Evolutionary conservation across 169 alveolate genomes (phyloP).

Genomic region (Plasmodium billcollinsi): DNA sequence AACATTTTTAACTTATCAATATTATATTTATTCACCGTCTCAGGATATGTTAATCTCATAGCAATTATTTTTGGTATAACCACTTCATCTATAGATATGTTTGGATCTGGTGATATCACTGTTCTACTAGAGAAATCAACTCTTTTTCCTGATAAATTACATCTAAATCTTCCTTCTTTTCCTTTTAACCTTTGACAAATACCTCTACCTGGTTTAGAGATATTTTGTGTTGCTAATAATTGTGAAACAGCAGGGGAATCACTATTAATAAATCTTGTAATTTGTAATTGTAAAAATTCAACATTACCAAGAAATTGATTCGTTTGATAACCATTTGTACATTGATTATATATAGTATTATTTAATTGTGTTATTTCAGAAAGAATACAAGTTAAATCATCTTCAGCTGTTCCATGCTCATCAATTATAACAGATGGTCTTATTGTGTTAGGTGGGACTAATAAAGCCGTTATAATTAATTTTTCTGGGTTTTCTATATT

Average conservation of each 20-base stretch:
- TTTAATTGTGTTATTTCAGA: conserved; percentile 92
- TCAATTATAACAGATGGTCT: conserved; percentile 97
- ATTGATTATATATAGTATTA: conserved; percentile 87
- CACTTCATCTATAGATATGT: conserved; percentile 97
- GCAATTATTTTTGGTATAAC: conserved; percentile 98
- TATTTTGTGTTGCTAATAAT: conserved; percentile 85
- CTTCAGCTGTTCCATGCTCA: conserved; percentile 94
- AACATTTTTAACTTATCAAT: conserved; percentile 90
- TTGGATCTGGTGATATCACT: conserved; percentile 99
- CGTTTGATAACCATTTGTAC: conserved; percentile 90
- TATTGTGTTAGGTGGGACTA: conserved; percentile 98
- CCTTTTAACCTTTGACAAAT: conserved; percentile 88
- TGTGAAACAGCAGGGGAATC: conserved; percentile 95
- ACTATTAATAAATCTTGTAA: conserved; percentile 93
- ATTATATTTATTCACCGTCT: conserved; percentile 93
- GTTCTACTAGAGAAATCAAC: conserved; percentile 99
- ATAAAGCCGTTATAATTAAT: conserved; percentile 92
- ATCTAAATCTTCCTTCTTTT: conserved; percentile 98
- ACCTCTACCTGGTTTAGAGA: conserved; percentile 88
- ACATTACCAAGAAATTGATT: conserved; percentile 91
- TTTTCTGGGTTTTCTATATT: conserved; percentile 95
- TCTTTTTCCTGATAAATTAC: conserved; percentile 99
- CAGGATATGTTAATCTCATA: conserved; percentile 97
- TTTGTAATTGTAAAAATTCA: conserved; percentile 90
- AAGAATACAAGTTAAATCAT: conserved; percentile 95